phyloP scores from a whole-genome alignment of 192 early-diverging fungal genomes.

The Cladochytrium replicatum region DNA sequence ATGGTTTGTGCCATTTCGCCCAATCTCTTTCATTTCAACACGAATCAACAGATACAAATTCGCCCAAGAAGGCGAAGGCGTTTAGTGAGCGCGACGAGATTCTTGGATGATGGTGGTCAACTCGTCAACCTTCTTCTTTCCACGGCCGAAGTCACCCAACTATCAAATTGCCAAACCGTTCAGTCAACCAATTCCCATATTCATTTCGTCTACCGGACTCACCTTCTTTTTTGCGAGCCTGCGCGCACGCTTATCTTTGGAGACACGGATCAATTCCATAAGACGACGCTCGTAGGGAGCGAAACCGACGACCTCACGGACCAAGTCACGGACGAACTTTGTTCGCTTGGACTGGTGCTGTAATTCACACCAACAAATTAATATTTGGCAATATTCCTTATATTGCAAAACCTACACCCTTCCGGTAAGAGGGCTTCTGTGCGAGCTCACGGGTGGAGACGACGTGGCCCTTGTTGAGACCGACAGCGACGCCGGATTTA shows the following conservation, averaged over 20 bases:
- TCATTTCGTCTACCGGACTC: too few relatives aligned
- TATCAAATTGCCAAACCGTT: conserved; percentile 28
- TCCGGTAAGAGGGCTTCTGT: conserved; percentile 63
- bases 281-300: conserved; percentile 98
- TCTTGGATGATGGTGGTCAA: conserved; percentile 85
- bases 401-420: conserved; percentile 70
- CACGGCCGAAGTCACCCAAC: conserved; percentile 92
- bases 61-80: too few relatives aligned
- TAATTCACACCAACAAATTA: background rate
- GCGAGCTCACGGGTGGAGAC: conserved; percentile 61
- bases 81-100: conserved; percentile 69
- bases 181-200: too few relatives aligned
- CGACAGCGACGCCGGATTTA: conserved; percentile 80
- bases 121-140: conserved; percentile 99
- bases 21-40: too few relatives aligned
- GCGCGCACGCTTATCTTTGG: conserved; percentile 98
- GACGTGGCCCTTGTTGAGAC: conserved; percentile 90
- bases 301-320: conserved; percentile 96
- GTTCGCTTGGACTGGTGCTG: conserved; percentile 66
- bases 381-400: background rate
- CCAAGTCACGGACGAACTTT: conserved; percentile 81
- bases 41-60: too few relatives aligned
- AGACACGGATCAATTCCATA: conserved; percentile 99
- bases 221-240: conserved; percentile 92
- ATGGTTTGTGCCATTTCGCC: too few relatives aligned